Base-by-base conservation (phyloP, 2,329 filamentous ascomycete genomes). In the Colletotrichum sublineola region DNA sequence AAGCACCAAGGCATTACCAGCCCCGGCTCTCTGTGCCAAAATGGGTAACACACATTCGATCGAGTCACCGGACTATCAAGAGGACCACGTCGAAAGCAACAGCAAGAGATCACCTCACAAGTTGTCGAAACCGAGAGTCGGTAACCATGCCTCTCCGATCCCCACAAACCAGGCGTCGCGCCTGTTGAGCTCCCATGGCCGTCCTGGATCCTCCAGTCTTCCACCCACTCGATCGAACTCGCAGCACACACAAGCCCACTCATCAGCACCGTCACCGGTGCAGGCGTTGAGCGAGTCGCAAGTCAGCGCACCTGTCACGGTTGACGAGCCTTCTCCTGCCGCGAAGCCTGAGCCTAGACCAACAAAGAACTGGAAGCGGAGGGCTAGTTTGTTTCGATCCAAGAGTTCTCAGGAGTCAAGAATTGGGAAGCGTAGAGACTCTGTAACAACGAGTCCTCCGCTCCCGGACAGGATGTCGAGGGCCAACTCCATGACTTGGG, bases 1-100 rank as follows among this genome's bases (percentile, higher is more conserved):
- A 56, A 63, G 33, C 50, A 18, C 29, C 40, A 61, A 33, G 31
- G 31, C 42, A n/a, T 7, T 5, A 56, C 40, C 53, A 44, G 73
- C 75, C 74, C 56, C 52, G 69, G 68, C 73, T 63, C 24, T 14
- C 20, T 14, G 68, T 64, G 61, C 73, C 77, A 80, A 68, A 75
- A 89, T 89, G 87, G 87, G 87, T 67, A 89, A 89, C 77, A 79
- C 82, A 57, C 79, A 84, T 68, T 89, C 86, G 56, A 78, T 82
- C 75, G 84, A 86, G 79, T 81, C 82, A 77, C 79, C 18, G 29
- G 58, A 67, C 18, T 18, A 69, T 18, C 24, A 65, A 44, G 24
- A 44, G 38, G 29, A 50, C 12, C 55, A 78, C 80, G 77, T 72
- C 75, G 76, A 42, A 44, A 71, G 50, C 52, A 46, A 48, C 50